Conservation (phyloP, 2,329 filamentous ascomycete genomes). For the Xylariaceae sp. region DNA sequence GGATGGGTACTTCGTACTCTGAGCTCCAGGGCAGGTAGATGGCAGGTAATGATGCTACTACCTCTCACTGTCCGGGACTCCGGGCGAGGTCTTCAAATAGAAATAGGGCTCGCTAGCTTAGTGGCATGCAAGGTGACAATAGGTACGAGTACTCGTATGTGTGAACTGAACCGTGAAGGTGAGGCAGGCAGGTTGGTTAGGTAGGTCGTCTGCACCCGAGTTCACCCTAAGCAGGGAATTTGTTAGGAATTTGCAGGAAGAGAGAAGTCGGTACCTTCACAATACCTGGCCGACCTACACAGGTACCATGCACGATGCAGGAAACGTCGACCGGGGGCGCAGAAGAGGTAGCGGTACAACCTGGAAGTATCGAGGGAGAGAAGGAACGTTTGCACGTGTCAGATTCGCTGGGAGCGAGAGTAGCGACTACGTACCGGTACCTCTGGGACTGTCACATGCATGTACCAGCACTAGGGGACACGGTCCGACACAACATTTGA, state of each 20-base stretch:
- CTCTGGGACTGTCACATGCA: neutral
- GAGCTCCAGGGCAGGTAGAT: neutral
- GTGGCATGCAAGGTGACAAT: neutral
- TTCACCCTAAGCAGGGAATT: neutral
- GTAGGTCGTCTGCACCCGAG: neutral
- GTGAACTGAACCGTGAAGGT: neutral
- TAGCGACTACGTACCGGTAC: neutral
- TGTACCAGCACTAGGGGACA: neutral
- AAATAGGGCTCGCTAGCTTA: neutral
- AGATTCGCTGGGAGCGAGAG: neutral
- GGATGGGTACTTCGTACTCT: neutral
- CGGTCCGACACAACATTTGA: neutral
- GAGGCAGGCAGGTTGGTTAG: too few relatives aligned
- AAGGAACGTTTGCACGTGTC: neutral
- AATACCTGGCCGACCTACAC: too few relatives aligned
- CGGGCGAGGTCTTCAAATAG: neutral
- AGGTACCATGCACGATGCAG: too few relatives aligned
- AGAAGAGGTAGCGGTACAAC: neutral
- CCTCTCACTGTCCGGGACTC: neutral
- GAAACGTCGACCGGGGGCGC: too few relatives aligned
- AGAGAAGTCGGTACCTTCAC: neutral
- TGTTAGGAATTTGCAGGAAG: neutral
- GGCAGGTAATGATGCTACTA: neutral
- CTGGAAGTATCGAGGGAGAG: neutral
- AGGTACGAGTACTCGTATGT: neutral